phyloP scores from a whole-genome alignment of 768 basidiomycete genomes.

The Leccinum fibrillosum region DNA sequence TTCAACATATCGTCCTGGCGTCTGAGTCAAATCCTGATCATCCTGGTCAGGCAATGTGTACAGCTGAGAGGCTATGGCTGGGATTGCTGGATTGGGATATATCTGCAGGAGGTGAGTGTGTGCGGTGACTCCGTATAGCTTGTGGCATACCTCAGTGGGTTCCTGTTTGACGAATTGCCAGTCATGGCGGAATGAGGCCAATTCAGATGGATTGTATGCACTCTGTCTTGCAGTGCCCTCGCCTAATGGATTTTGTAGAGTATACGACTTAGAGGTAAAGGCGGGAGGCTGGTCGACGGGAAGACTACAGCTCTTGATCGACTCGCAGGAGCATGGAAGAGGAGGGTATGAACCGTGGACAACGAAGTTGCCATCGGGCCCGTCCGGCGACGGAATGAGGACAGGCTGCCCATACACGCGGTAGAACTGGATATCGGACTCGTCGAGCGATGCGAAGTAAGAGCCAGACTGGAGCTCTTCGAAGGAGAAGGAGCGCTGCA shows the following conservation, averaged over 20 bases:
- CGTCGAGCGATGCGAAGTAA: conserved; percentile 29
- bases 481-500: conserved; percentile 32
- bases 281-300: conserved; percentile 5
- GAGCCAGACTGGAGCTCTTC: conserved; percentile 34
- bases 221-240: neutral
- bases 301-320: neutral
- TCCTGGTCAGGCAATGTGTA: conserved; percentile 20
- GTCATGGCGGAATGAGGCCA: conserved; percentile 5
- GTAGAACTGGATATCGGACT: conserved; percentile 32
- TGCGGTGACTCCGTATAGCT: neutral
- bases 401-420: conserved; percentile 32
- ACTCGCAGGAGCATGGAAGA: conserved; percentile 1
- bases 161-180: conserved; percentile 27
- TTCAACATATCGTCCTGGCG: conserved; percentile 9
- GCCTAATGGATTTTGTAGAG: conserved; percentile 27
- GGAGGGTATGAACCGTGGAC: conserved; percentile 9
- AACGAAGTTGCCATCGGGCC: conserved; percentile 17
- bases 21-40: neutral
- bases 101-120: conserved; percentile 16
- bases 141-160: conserved; percentile 21
- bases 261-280: conserved; percentile 26
- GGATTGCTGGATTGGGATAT: conserved; percentile 14
- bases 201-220: neutral
- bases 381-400: conserved; percentile 26
- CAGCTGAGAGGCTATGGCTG: conserved; percentile 7